A percentile compares a stretch with the other conserved stretches of the same genome.
These are phyloP conservation scores for Pseudonitzschia multiseries DNA, from an alignment of 108 stramenopile genomes.

Conservation along the genomic window DNA sequence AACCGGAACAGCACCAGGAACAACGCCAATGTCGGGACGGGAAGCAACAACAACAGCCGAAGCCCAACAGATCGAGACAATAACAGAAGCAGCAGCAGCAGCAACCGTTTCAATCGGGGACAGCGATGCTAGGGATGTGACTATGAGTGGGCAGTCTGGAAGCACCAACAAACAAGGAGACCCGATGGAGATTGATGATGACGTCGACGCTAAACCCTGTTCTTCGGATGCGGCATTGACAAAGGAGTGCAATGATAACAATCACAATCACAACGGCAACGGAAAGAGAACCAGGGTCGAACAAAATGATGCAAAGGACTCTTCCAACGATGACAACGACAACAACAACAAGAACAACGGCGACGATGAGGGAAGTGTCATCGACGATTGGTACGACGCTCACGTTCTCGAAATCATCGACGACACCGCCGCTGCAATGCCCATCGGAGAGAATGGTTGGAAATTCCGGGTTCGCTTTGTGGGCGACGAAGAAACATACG, in stretches of 20 bases:
- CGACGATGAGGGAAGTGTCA: constrained; percentile 34
- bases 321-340: not conserved
- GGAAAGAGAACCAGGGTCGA: not conserved
- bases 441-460: constrained; percentile 9
- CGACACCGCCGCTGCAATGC: not conserved
- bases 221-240: not conserved
- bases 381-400: constrained; percentile 83
- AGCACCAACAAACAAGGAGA: not conserved
- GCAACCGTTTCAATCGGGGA: not conserved
- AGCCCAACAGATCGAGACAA: not conserved
- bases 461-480: constrained; percentile 61
- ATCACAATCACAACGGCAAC: not conserved
- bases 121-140: not conserved
- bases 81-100: too few species aligned
- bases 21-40: constrained; percentile 6
- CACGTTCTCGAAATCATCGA: constrained; percentile 34
- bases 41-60: constrained; percentile 17
- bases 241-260: not conserved
- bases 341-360: not conserved
- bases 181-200: not conserved
- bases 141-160: too few species aligned
- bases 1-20: not conserved
- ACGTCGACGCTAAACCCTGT: not conserved
- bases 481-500: constrained; percentile 62
- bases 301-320: not conserved